These are phyloP conservation scores for Hypoxylon cercidicola DNA, from an alignment of 495 filamentous ascomycete genomes.

Conservation along the genomic window DNA sequence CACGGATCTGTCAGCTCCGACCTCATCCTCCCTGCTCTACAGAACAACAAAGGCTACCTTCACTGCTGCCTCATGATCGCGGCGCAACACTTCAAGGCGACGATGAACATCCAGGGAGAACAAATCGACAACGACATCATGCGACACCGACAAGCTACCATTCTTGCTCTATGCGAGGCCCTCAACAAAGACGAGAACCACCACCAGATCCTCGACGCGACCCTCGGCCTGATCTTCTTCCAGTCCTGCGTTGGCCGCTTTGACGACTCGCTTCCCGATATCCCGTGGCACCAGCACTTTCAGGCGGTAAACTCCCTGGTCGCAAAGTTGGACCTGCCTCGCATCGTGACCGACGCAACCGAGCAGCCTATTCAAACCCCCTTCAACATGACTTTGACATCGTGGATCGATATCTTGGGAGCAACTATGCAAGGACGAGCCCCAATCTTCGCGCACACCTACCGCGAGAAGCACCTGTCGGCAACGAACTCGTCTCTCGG, in stretches of 20 bases:
- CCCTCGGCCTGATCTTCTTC: conserved; percentile 97
- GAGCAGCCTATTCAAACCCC: conserved; percentile 71
- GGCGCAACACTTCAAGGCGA: conserved; percentile 92
- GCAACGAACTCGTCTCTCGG: conserved; percentile 73
- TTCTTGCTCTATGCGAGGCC: conserved; percentile 86
- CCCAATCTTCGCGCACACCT: conserved; percentile 89
- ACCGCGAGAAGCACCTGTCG: conserved; percentile 87
- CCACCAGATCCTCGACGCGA: conserved; percentile 89
- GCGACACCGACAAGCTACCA: conserved; percentile 89
- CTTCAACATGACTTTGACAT: conserved; percentile 94
- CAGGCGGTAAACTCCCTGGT: conserved; percentile 86
- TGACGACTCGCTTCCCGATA: conserved; percentile 89
- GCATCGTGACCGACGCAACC: conserved; percentile 65
- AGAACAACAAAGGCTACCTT: conserved; percentile 90
- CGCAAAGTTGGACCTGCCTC: conserved; percentile 82
- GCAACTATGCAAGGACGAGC: conserved; percentile 89
- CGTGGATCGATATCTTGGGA: conserved; percentile 98
- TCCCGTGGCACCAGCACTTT: conserved; percentile 97
- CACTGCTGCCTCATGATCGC: conserved; percentile 97
- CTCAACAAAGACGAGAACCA: conserved; percentile 83
- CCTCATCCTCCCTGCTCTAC: conserved; percentile 83
- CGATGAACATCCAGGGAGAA: conserved; percentile 67
- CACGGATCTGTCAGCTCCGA: conserved; percentile 79
- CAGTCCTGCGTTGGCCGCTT: conserved; percentile 90
- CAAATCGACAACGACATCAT: conserved; percentile 94